Evolutionary conservation across 805 yeast genomes (phyloP), one percentile per base, ranked within the genome.

Genomic region (Barnettozyma botsteinii): DNA sequence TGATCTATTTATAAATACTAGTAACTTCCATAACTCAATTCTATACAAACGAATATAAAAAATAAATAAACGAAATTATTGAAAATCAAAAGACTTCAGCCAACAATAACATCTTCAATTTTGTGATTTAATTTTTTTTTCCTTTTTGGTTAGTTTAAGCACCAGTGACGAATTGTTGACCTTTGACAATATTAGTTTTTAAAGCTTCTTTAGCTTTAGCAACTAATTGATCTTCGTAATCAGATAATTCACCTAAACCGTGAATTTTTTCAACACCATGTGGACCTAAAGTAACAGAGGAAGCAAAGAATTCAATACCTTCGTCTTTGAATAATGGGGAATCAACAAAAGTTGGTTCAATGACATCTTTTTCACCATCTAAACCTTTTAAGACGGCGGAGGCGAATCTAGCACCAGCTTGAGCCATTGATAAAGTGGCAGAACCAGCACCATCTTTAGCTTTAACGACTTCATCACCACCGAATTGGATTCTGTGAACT

Each of bases 381-480:
- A 77, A 66, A 60, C 85, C 85, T 57, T 73, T 65, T 55, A 81
- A 65, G 29, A 80, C 79, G 22, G 85, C 67, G 58, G 78, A 69
- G 52, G 84, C 76, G 61, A 83, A 79, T 64, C 79, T 75, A 44
- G 85, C 81, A 67, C 93, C 95, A 42, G 95, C 95, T 63, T 79
- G 85, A 44, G 95, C 95, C 95, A 86, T 86, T 48, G 95, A 86
- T 55, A 86, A 73, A 46, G 96, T 86, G 53, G 95, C 94, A 25
- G 95, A 85, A 56, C 96, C 96, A 53, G 89, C 87, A 66, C 96
- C 96, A 59, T 85, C 79, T 75, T 86, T 86, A 56, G 95, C 95
- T 70, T 85, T 74, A 55, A 86, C 95, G 52, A 86, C 95, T 73
- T 86, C 96, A 61, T 86, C 96, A 71, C 96, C 96, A 67, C 95